Percentiles rank a stretch among this genome's conserved stretches.
Evolutionary conservation across 352 stramenopile genomes (phyloP).

Genomic region (Pythium brachiatum): DNA sequence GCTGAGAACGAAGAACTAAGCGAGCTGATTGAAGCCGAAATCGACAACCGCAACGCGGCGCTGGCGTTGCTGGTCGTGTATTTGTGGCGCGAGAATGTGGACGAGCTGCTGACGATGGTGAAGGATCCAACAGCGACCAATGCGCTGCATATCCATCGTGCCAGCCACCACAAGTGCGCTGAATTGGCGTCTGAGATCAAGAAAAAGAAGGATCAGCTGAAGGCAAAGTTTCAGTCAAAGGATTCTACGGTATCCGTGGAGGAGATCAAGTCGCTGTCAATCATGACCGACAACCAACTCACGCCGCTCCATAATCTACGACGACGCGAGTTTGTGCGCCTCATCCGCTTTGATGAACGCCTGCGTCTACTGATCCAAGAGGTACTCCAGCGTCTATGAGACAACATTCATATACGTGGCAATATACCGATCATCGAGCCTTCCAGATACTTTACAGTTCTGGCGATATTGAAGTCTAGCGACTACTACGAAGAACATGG

Average conservation of each 20-base stretch:
- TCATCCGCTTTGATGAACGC: conserved; percentile 5
- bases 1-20: conserved; percentile 44
- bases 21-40: conserved; percentile 32
- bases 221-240: neutral
- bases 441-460: no score
- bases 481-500: no score
- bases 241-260: neutral
- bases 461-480: no score
- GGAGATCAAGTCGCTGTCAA: neutral
- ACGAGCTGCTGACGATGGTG: neutral
- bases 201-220: neutral
- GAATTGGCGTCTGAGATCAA: neutral
- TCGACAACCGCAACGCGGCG: conserved; percentile 28
- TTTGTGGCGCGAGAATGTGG: conserved; percentile 2
- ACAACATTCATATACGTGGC: no score
- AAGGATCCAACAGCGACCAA: neutral
- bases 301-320: neutral
- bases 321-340: neutral
- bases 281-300: neutral
- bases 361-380: neutral
- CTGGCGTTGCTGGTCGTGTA: conserved; percentile 38
- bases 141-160: neutral
- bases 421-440: no score
- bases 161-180: conserved; percentile 12
- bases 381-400: neutral